Evolutionary conservation across 2,329 filamentous ascomycete genomes (phyloP).

Genomic region (Talaromyces sp.): DNA sequence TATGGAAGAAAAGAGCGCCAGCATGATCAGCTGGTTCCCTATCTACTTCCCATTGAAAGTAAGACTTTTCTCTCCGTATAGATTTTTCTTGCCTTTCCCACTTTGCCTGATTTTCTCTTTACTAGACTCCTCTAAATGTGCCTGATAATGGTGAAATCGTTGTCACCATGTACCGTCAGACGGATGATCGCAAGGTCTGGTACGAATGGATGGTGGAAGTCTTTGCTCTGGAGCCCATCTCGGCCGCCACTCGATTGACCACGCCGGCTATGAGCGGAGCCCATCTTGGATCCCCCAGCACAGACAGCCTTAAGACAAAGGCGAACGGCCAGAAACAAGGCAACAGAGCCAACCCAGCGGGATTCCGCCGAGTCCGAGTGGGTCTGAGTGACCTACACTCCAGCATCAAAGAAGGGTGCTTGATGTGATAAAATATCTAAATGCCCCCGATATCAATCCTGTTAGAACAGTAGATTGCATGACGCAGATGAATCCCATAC

Average conservation of each 20-base stretch:
- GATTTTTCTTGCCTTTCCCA: neutral
- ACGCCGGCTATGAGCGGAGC: slow-evolving; percentile 36
- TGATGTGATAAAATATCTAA: slow-evolving; percentile 45
- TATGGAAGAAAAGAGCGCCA: slow-evolving; percentile 89
- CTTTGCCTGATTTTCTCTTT: neutral
- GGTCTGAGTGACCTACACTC: slow-evolving; percentile 52
- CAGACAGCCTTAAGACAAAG: slow-evolving; percentile 26
- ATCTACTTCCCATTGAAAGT: slow-evolving; percentile 97
- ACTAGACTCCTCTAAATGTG: slow-evolving; percentile 78
- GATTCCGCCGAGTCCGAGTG: slow-evolving; percentile 38
- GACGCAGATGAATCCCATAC: too few species aligned
- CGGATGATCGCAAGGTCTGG: slow-evolving; percentile 94
- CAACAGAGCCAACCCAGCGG: slow-evolving; percentile 16
- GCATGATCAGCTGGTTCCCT: slow-evolving; percentile 99
- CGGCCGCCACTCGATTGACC: slow-evolving; percentile 15
- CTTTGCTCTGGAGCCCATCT: slow-evolving; percentile 53
- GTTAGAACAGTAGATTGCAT: too few species aligned
- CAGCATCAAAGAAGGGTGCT: slow-evolving; percentile 53
- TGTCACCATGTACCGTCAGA: slow-evolving; percentile 93
- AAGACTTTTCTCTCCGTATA: slow-evolving; percentile 32
- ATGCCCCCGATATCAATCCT: too few species aligned
- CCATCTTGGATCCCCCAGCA: slow-evolving; percentile 28
- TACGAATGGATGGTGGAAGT: slow-evolving; percentile 97
- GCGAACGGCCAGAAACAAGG: slow-evolving; percentile 13
- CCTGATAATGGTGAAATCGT: slow-evolving; percentile 84